Base-by-base conservation (phyloP, 176 grass and related monocot genomes). In the Rhynchospora breviuscula region DNA sequence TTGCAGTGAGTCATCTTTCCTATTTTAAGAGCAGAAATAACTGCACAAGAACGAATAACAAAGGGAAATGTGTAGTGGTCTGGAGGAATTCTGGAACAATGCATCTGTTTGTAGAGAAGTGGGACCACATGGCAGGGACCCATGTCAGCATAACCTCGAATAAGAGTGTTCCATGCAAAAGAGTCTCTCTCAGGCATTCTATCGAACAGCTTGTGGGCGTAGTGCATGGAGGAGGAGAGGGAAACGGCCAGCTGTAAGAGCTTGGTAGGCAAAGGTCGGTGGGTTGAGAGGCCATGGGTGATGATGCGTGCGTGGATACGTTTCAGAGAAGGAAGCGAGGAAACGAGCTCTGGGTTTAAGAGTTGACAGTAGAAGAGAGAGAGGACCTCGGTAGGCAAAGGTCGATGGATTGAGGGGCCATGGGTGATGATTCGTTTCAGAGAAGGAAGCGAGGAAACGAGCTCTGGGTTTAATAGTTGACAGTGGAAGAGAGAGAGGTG, bases 161-260 rank as follows among this genome's bases (percentile, higher is more conserved):
- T 86, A 65, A 98, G 86, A 25, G 90, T 91, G 87, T 98, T 98
- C 87, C 84, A 98, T 89, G 92, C 88, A 79, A 91, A 93, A 26
- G 87, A 86, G 8, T 94, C 89, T 78, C 87, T 86, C 18, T 67
- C 59, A 22, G 90, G 87, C 83, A 84, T 79, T 48, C 49, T 81
- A 60, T 90, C 90, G 86, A 93, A 98, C 84, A 98, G 85, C 44
- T 85, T 91, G 74, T 86, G 90, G 44, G 92, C 89, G 67, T 94
- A 93, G 29, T 71, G 40, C 71, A 90, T 79, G 1, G 89, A 59
- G n/a, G 93, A 88, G 25, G 87, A 94, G 25, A 84, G 23, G 1
- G 83, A 78, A 8, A 85, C 87, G 0, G 25, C 79, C 0, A 90
- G 89, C 0, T 63, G 70, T 59, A 95, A 31, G 59, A 98, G 88